phyloP scores from a whole-genome alignment of 768 basidiomycete species.

The Leccinellum luteum region DNA sequence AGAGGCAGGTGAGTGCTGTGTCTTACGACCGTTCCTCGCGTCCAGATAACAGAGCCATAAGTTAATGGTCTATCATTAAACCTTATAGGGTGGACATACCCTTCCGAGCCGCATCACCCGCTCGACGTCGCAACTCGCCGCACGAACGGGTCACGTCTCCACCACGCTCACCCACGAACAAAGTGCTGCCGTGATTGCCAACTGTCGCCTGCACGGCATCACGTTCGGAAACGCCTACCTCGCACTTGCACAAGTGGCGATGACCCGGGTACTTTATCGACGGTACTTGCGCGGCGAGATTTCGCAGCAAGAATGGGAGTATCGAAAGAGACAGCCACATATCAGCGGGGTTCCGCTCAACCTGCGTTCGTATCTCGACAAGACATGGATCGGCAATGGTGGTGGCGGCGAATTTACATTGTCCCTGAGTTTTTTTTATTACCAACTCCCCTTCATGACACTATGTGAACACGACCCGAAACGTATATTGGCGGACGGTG shows the following conservation, averaged over 20 bases:
- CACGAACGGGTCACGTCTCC: constrained; percentile 29
- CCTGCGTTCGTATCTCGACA: constrained; percentile 47
- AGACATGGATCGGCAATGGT: constrained; percentile 43
- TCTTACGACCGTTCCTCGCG: neutral
- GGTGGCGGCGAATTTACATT: constrained; percentile 43
- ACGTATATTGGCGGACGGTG: constrained; percentile 4
- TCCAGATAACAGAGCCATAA: neutral
- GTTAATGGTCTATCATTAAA: constrained; percentile 35
- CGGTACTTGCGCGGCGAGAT: constrained; percentile 50
- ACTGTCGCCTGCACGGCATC: constrained; percentile 41
- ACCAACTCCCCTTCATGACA: constrained; percentile 48
- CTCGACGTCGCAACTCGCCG: constrained; percentile 35
- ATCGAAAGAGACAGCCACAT: constrained; percentile 48
- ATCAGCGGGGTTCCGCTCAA: constrained; percentile 49
- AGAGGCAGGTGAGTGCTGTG: constrained; percentile 33
- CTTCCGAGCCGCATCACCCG: constrained; percentile 44
- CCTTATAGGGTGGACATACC: constrained; percentile 54
- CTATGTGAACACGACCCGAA: constrained; percentile 15
- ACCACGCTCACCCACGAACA: constrained; percentile 29
- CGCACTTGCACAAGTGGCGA: constrained; percentile 50
- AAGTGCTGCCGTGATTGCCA: constrained; percentile 32
- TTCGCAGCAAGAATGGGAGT: constrained; percentile 50
- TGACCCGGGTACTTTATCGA: constrained; percentile 49
- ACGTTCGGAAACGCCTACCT: constrained; percentile 54
- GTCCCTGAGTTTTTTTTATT: constrained; percentile 43